These are phyloP conservation scores for barrel medic (Medicago truncatula) DNA, from an alignment of 306 rosid species.

Conservation along the genomic window DNA sequence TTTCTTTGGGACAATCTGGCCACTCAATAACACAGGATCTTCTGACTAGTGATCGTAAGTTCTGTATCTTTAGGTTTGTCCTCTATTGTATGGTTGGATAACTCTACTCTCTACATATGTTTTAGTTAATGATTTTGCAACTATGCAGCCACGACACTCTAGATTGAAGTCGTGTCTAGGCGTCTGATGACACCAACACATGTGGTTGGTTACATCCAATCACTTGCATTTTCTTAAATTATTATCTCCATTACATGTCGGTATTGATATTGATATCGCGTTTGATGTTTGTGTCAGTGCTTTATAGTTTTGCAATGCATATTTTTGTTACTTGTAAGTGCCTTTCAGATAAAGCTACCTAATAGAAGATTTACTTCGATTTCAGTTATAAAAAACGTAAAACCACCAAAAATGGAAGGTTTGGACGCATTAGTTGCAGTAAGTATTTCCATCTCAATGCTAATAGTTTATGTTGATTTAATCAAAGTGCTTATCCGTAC, in stretches of 20 bases:
- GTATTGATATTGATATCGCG: neutral
- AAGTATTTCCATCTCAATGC: slow-evolving; percentile 33
- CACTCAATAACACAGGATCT: slow-evolving; percentile 46
- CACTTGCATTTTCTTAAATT: neutral
- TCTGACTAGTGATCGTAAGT: slow-evolving; percentile 42
- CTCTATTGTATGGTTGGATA: slow-evolving; percentile 13
- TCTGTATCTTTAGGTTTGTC: neutral
- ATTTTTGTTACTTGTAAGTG: neutral
- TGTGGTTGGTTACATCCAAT: neutral
- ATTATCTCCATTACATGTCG: neutral
- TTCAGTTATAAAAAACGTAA: slow-evolving; percentile 62
- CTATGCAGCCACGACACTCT: neutral
- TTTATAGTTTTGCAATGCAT: neutral
- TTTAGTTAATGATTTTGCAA: slow-evolving; percentile 10
- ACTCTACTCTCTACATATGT: neutral
- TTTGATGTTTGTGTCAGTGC: neutral
- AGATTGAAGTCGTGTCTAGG: neutral
- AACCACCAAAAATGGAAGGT: slow-evolving; percentile 84
- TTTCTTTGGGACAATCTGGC: slow-evolving; percentile 52
- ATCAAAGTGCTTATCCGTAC: slow-evolving; percentile 16
- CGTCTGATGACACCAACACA: neutral
- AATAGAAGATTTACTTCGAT: slow-evolving; percentile 37
- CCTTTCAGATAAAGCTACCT: neutral
- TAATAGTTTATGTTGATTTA: neutral
- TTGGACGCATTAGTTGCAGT: slow-evolving; percentile 65